Evolutionary conservation across 2,329 filamentous ascomycete genomes (phyloP), one percentile per base, ranked within the genome.

Genomic region (Ophiostoma sp.): DNA sequence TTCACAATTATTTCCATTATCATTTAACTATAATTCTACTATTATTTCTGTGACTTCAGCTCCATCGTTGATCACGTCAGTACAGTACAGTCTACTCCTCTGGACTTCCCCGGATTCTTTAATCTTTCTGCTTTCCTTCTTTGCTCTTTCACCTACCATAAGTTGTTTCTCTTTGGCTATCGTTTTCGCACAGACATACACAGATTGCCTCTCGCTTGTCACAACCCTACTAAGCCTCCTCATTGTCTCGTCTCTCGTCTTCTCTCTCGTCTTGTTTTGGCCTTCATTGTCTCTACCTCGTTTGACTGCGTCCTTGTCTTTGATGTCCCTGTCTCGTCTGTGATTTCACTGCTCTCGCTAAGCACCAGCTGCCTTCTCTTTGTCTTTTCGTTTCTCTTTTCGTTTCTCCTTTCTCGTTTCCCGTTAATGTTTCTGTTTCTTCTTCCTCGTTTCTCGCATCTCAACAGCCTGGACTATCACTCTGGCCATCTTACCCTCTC

Each of bases 131-230:
- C 14, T 47, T 3, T 47, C 45, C 14, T 18, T 12, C 18, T n/a
- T 14, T 49, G 27, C 47, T n/a, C 49, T 55, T 18, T 12, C 38
- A 4, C 55, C 27, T 27, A 4, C 38, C 12, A 60, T 40, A 6
- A 14, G 38, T 38, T 60, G 55, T 38, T 60, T 18, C 27, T 7
- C n/a, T 27, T 18, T 18, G 49, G 18, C 44, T 52, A 9, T 12
- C 16, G 40, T n/a, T 38, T 62, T 27, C 27, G 2, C 27, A n/a
- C 58, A 41, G 9, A 38, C 36, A 41, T 41, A 38, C 14, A 38
- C 60, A 63, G 40, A 63, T 55, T 55, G 8, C 60, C 9, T 41
- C 40, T 63, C 60, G 38, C 60, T 63, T 63, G 60, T 62, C 60
- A 40, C 11, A 11, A 60, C 60, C n/a, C n/a, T 42, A 14, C 14